Conservation (phyloP, 768 basidiomycete genomes). For the Saitozyma podzolica region DNA sequence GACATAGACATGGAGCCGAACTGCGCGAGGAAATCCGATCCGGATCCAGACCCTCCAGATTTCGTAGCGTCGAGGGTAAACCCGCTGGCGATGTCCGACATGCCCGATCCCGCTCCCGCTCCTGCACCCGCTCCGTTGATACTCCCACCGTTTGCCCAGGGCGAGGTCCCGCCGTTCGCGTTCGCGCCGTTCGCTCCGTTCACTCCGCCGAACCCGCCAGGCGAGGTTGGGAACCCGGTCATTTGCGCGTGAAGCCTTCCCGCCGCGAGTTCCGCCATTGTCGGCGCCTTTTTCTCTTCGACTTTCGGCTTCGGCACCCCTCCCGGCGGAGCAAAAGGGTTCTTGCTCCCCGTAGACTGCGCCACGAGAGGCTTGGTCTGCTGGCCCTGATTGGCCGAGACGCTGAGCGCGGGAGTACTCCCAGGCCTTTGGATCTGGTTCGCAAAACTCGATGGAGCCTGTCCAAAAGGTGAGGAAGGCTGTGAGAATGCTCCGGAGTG, state of each 20-base stretch:
- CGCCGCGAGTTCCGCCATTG: slow-evolving; percentile 78
- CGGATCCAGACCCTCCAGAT: slow-evolving; percentile 2
- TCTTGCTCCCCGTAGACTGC: slow-evolving; percentile 89
- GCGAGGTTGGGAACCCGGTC: background rate
- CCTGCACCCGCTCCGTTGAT: background rate
- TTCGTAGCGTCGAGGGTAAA: slow-evolving; percentile 29
- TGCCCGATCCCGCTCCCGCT: slow-evolving; percentile 14
- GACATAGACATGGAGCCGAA: slow-evolving; percentile 23
- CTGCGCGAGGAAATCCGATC: slow-evolving; percentile 27
- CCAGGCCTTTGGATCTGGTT: slow-evolving; percentile 40
- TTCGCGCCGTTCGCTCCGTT: slow-evolving; percentile 8
- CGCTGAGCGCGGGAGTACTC: slow-evolving; percentile 33
- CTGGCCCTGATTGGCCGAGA: slow-evolving; percentile 20
- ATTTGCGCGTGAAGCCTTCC: slow-evolving; percentile 8
- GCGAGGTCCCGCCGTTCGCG: background rate
- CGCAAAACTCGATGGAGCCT: slow-evolving; percentile 31
- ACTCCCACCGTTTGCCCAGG: background rate
- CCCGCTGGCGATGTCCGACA: slow-evolving; percentile 43
- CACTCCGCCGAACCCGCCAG: slow-evolving; percentile 7
- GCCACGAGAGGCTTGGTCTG: slow-evolving; percentile 68
- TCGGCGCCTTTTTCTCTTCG: slow-evolving; percentile 71
- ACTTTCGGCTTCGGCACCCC: slow-evolving; percentile 54
- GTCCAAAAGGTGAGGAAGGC: slow-evolving; percentile 14
- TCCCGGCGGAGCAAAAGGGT: slow-evolving; percentile 84
- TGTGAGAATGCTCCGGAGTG: slow-evolving; percentile 6